These are phyloP conservation scores for Phyllostachys edulis DNA, from an alignment of 176 grass and related monocot species.

Conservation along the genomic window DNA sequence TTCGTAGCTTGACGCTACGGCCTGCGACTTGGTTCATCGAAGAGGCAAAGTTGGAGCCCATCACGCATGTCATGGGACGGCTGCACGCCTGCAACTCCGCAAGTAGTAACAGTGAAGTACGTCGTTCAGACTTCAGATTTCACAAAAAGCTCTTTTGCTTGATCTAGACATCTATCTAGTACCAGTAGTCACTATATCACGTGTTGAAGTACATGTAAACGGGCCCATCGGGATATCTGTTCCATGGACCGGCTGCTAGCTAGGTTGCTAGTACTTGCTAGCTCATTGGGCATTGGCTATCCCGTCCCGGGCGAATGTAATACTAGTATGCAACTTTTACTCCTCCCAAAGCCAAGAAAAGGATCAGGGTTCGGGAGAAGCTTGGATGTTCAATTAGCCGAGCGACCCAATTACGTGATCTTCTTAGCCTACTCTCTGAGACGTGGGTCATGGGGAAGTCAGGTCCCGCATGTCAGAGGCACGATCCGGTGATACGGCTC, in stretches of 20 bases:
- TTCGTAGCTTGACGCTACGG: constrained; percentile 36
- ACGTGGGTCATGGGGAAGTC: background rate
- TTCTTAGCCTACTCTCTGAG: background rate
- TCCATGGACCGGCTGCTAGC: no score
- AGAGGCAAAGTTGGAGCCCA: background rate
- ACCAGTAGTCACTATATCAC: background rate
- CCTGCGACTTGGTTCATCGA: background rate
- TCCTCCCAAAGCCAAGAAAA: constrained; percentile 55
- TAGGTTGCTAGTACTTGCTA: background rate
- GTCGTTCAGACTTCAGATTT: background rate
- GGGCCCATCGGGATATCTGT: background rate
- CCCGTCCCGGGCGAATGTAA: constrained; percentile 25
- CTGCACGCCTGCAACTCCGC: background rate
- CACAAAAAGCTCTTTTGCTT: background rate
- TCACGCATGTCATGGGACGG: constrained; percentile 23
- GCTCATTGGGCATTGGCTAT: background rate
- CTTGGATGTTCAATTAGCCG: background rate
- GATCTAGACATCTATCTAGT: background rate
- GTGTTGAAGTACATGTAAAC: constrained; percentile 12
- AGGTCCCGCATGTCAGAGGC: background rate
- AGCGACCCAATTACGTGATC: background rate
- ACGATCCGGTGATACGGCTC: background rate
- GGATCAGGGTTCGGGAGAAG: constrained; percentile 12
- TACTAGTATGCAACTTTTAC: constrained; percentile 26
- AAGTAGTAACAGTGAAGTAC: background rate